Base-by-base conservation (phyloP, 768 basidiomycete species). In the Jaapia argillacea region DNA sequence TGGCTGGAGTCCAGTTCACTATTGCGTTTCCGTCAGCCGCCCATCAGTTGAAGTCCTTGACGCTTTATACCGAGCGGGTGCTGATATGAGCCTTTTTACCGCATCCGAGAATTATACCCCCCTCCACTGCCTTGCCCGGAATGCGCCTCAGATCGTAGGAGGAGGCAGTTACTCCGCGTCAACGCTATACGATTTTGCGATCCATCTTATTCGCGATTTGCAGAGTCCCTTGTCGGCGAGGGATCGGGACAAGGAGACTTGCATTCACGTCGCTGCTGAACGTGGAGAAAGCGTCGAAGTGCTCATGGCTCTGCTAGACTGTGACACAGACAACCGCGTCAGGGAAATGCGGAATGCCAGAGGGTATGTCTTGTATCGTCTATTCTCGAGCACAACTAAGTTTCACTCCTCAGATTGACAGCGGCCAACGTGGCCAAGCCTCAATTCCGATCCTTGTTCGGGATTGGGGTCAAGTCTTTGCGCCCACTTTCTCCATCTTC, bases 191-290 rank as follows among this genome's bases (percentile, higher is more conserved):
- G 64, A 69, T 49, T 81, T 85, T 58, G 64, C 75, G 56, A 58
- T 74, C 49, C 84, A 87, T 58, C 72, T 87, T 45, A 70, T 87
- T 27, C 66, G 68, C 44, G 79, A 85, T 54, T 74, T 87, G 24
- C 75, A 73, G 24, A 79, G 81, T 4, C 84, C 85, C 0, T 57
- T 88, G 33, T 68, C 74, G 23, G 81, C 85, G 16, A 63, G 68
- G 37, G 82, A 87, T 58, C 72, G 63, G 48, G 60, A 79, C 42
- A 75, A 77, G 50, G 84, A 88, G 54, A 87, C 85, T 3, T 85
- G 83, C 65, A 68, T 88, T 40, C 85, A 88, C 64, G 65, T 85
- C 47, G 85, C 84, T 38, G 85, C 85, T 10, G 83, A 85, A 53
- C 74, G 76, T 50, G 85, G 85, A 37, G 64, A 71, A 43, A 83